Evolutionary conservation across 192 early-diverging fungal genomes (phyloP).

Genomic region (Geranomyces variabilis): DNA sequence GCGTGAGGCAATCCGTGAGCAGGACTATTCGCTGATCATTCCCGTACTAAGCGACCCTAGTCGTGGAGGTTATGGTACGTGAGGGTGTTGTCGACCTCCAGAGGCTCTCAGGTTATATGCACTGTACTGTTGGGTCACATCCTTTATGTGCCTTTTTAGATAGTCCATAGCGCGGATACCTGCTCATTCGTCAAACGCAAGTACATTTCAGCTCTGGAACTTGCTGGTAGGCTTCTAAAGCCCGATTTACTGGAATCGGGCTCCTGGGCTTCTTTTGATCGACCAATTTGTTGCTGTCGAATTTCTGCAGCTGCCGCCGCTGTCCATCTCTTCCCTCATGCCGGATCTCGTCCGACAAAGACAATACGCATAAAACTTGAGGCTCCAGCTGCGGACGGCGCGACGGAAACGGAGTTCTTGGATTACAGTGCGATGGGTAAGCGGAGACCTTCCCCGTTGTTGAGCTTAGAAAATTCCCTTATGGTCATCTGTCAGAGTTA

Average conservation of each 20-base stretch:
- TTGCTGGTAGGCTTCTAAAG: not conserved
- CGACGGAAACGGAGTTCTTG: not conserved
- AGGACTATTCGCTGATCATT: no score
- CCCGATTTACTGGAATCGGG: not conserved
- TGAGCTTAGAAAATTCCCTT: not conserved
- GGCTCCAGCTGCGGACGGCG: not conserved
- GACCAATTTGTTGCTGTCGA: not conserved
- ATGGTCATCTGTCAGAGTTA: no score
- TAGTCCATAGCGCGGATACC: not conserved
- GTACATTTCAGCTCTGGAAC: slow-evolving; percentile 11
- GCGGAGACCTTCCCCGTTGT: not conserved
- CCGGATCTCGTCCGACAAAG: not conserved
- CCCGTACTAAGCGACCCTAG: no score
- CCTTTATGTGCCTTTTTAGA: not conserved
- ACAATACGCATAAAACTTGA: not conserved
- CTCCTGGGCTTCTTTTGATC: not conserved
- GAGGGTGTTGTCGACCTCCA: not conserved
- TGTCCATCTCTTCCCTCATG: slow-evolving; percentile 3
- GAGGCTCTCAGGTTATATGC: not conserved
- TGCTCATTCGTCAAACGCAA: slow-evolving; percentile 13
- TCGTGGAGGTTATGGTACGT: slow-evolving; percentile 20
- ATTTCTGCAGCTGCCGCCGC: slow-evolving; percentile 6
- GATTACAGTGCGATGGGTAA: slow-evolving; percentile 15
- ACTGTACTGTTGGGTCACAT: not conserved
- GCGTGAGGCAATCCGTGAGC: no score